A percentile compares a stretch with the other conserved stretches of the same genome.
phyloP scores from a whole-genome alignment of 805 yeast species.

The Ogataea ramenticola region DNA sequence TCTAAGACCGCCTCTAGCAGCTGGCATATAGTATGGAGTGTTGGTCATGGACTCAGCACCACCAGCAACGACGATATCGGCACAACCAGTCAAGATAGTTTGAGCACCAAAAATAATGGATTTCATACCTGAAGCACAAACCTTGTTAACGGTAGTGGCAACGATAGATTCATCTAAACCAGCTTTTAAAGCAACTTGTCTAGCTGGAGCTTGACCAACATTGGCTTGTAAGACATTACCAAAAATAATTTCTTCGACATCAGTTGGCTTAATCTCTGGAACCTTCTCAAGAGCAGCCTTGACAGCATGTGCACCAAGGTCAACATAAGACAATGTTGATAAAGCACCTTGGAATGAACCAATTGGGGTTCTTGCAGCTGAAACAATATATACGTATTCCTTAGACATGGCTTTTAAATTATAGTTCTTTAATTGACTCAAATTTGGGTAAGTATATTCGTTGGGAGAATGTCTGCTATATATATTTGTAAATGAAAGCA shows the following conservation, averaged over 20 bases:
- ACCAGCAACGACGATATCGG: slow-evolving; percentile 92
- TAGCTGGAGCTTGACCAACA: slow-evolving; percentile 95
- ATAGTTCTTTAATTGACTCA: too few relatives aligned
- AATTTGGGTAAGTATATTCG: too few relatives aligned
- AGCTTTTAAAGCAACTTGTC: slow-evolving; percentile 91
- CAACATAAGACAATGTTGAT: slow-evolving; percentile 68
- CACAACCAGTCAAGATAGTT: slow-evolving; percentile 77
- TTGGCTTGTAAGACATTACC: slow-evolving; percentile 93
- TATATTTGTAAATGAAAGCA: too few relatives aligned
- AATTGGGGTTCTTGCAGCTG: slow-evolving; percentile 91
- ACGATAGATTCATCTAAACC: slow-evolving; percentile 77
- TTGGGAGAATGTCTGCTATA: too few relatives aligned
- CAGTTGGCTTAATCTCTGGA: slow-evolving; percentile 68
- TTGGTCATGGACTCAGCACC: slow-evolving; percentile 98
- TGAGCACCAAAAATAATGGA: slow-evolving; percentile 88
- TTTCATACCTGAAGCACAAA: slow-evolving; percentile 95
- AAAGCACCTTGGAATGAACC: slow-evolving; percentile 90
- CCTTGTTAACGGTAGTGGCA: slow-evolving; percentile 91
- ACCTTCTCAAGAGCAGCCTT: slow-evolving; percentile 79
- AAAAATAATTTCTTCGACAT: slow-evolving; percentile 83
- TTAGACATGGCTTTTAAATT: slow-evolving; percentile 15
- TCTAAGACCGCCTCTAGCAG: slow-evolving; percentile 82
- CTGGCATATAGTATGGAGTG: slow-evolving; percentile 85
- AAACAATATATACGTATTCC: slow-evolving; percentile 72
- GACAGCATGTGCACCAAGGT: slow-evolving; percentile 90